Evolutionary conservation across 139 green algal species (phyloP), one percentile per base, ranked within the genome.

Genomic region (Haematococcus sp.): DNA sequence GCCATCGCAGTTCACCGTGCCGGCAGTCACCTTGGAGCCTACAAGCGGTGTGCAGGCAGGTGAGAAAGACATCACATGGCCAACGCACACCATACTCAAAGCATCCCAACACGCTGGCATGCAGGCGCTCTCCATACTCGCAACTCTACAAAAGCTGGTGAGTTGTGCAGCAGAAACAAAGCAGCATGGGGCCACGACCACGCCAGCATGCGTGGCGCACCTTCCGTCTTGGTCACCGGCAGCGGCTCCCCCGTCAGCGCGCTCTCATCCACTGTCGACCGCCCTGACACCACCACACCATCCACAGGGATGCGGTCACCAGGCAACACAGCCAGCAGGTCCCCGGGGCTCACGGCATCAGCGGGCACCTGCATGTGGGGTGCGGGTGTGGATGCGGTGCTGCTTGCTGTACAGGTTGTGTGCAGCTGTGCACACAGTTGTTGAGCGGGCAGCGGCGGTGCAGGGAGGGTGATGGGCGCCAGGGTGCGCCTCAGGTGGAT

Each of bases 301-400:
- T 97, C 93, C 44, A 95, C 90, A 23, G 93, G 93, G n/a, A 97
- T 73, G 7, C 83, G 60, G 65, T 97, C 93, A 11, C 92, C 93
- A 25, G 93, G 93, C 67, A 95, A 83, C 52, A 97, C 87, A 15
- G 81, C 66, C 44, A 97, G 66, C 54, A 91, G 27, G 68, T 94
- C 89, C 17, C 93, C 93, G 0, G 74, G 66, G 1, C 71, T 63
- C 1, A 97, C 78, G 0, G 78, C 75, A 49, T 94, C 85, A 13
- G 88, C 86, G 1, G 90, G 88, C 7, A 97, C n/a, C n/a, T n/a
- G n/a, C n/a, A n/a, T n/a, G n/a, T n/a, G n/a, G n/a, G n/a, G n/a
- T n/a, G n/a, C n/a, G n/a, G n/a, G n/a, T n/a, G n/a, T n/a, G n/a
- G n/a, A n/a, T n/a, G n/a, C n/a, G n/a, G n/a, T n/a, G n/a, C n/a